These are phyloP conservation scores for Candida sonorensis DNA, from an alignment of 805 yeast genomes.

Conservation along the genomic window DNA sequence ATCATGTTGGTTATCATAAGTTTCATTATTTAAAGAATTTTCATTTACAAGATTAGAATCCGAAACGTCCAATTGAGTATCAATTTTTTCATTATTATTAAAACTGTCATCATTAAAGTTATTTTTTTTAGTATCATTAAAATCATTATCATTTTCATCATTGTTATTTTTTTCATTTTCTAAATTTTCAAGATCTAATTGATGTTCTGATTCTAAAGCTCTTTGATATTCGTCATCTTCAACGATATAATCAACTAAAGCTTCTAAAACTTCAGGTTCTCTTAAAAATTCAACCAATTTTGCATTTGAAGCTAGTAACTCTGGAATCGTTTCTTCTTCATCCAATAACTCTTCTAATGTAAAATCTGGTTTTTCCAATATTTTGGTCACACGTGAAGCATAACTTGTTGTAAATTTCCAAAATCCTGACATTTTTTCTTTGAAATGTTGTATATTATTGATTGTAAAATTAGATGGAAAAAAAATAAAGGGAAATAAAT, in stretches of 20 bases:
- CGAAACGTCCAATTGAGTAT: background rate
- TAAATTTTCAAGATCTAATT: conserved; percentile 8
- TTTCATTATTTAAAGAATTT: too few relatives aligned
- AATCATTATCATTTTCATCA: background rate
- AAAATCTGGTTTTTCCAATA: conserved; percentile 42
- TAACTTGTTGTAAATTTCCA: conserved; percentile 43
- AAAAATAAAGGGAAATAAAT: too few relatives aligned
- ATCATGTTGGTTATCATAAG: too few relatives aligned
- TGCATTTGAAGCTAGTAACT: conserved; percentile 62
- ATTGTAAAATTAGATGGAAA: too few relatives aligned
- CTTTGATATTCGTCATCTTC: conserved; percentile 38
- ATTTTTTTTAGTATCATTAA: too few relatives aligned
- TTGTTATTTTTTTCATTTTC: background rate
- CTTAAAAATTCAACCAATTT: conserved; percentile 73
- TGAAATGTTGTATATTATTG: too few relatives aligned
- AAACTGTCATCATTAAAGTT: too few relatives aligned
- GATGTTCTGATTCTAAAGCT: conserved; percentile 15
- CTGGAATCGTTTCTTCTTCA: conserved; percentile 69
- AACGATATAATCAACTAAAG: conserved; percentile 62
- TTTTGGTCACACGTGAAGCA: conserved; percentile 48
- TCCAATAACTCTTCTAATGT: conserved; percentile 56
- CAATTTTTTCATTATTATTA: too few relatives aligned
- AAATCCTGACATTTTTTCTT: conserved; percentile 27
- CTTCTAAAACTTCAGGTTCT: conserved; percentile 66
- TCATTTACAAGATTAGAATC: too few relatives aligned